Conservation (phyloP, 1,284 basidiomycete genomes). For the Cronartium quercuum region DNA sequence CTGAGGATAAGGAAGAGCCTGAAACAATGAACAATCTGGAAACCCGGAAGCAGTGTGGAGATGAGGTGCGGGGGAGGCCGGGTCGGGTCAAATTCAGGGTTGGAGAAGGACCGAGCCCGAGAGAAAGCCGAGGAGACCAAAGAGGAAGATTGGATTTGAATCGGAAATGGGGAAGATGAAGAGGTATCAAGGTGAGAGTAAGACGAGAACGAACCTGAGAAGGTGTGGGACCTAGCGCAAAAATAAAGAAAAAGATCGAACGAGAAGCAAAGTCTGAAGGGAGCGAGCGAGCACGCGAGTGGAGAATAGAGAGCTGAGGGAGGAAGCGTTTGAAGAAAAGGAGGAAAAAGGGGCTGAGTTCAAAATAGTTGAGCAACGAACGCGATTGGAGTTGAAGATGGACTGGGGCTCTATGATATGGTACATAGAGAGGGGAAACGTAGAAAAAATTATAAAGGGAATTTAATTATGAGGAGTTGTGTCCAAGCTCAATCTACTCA, state of each 20-base stretch:
- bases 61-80: not conserved
- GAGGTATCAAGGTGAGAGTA: not conserved
- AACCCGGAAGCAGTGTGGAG: not conserved
- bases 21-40: not conserved
- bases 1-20: not conserved
- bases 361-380: not conserved
- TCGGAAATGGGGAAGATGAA: not conserved
- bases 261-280: not conserved
- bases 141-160: not conserved
- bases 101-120: not conserved
- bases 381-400: not conserved
- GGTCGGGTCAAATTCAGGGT: not conserved
- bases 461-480: too few relatives aligned
- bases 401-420: not conserved
- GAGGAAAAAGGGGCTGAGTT: not conserved
- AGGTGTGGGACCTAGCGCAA: not conserved
- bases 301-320: not conserved
- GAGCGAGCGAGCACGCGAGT: not conserved
- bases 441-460: too few relatives aligned
- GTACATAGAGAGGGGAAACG: not conserved
- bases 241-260: not conserved
- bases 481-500: too few relatives aligned
- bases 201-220: not conserved
- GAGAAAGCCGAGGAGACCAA: not conserved
- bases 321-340: not conserved